Conservation (phyloP, 1,139 yeast genomes). For the Pichia sorboxylosa region DNA sequence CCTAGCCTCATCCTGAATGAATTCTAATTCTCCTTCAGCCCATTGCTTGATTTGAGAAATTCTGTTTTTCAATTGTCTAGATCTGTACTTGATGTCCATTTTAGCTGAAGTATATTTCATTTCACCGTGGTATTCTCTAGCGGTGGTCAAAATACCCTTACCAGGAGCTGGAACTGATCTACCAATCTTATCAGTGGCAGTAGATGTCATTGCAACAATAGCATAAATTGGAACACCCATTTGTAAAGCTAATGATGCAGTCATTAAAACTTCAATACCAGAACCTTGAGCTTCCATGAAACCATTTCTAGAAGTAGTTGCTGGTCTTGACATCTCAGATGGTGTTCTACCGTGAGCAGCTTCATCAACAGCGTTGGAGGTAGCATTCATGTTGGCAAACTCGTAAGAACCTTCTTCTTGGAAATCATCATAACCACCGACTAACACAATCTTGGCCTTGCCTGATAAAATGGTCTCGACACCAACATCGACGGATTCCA, state of each 20-base stretch:
- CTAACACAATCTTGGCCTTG: conserved; percentile 90
- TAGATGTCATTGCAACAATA: conserved; percentile 84
- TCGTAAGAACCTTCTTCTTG: conserved; percentile 98
- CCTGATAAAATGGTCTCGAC: conserved; percentile 85
- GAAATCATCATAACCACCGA: conserved; percentile 99
- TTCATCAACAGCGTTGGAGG: conserved; percentile 80
- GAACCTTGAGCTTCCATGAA: conserved; percentile 99
- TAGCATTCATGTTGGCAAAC: conserved; percentile 98
- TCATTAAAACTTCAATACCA: conserved; percentile 95
- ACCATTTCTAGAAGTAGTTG: conserved; percentile 91
- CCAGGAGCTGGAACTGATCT: conserved; percentile 99
- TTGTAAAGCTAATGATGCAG: conserved; percentile 81
- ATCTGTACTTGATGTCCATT: conserved; percentile 86
- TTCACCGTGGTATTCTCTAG: conserved; percentile 82
- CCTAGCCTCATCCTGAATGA: conserved; percentile 61
- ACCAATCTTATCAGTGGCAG: conserved; percentile 97
- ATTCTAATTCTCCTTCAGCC: conserved; percentile 72
- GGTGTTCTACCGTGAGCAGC: conserved; percentile 96
- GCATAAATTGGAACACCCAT: conserved; percentile 99
- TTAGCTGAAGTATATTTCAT: conserved; percentile 72
- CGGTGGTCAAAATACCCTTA: conserved; percentile 96
- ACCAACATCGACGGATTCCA: conserved; percentile 94
- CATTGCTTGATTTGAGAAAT: conserved; percentile 67
- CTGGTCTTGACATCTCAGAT: conserved; percentile 95
- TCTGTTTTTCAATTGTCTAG: conserved; percentile 79